These are phyloP conservation scores for Arabidopsis arenosa DNA, from an alignment of 345 rosid species.

Conservation along the genomic window DNA sequence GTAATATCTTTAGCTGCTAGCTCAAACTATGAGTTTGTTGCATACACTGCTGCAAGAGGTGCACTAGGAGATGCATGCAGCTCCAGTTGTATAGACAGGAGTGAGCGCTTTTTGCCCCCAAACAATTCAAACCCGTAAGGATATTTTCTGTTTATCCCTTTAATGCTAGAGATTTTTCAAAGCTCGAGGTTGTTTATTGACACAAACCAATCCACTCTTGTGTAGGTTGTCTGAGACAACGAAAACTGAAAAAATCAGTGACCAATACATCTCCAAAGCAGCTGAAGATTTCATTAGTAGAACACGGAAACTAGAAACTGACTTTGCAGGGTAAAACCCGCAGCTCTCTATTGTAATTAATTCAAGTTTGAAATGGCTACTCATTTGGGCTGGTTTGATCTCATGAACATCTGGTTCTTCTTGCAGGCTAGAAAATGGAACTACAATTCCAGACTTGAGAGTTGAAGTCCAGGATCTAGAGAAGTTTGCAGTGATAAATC, in stretches of 20 bases:
- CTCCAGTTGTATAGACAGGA: constrained; percentile 43
- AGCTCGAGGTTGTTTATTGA: background rate
- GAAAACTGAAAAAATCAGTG: constrained; percentile 51
- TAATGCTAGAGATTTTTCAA: background rate
- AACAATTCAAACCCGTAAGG: constrained; percentile 63
- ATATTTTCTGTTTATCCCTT: background rate
- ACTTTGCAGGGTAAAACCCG: constrained; percentile 58
- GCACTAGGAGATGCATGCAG: constrained; percentile 81
- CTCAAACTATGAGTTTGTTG: constrained; percentile 59
- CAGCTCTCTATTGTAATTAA: constrained; percentile 8
- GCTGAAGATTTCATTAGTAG: constrained; percentile 65
- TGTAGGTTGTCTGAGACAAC: constrained; percentile 56
- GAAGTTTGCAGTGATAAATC: constrained; percentile 82
- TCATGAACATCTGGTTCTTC: constrained; percentile 24
- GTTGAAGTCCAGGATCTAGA: constrained; percentile 85
- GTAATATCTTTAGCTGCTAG: constrained; percentile 55
- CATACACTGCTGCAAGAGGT: constrained; percentile 57
- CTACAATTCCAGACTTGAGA: constrained; percentile 68
- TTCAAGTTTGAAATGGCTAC: background rate
- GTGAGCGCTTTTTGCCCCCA: constrained; percentile 42
- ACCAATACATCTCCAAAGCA: constrained; percentile 61
- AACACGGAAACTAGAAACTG: constrained; percentile 65
- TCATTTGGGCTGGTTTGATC: constrained; percentile 14
- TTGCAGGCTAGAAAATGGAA: constrained; percentile 76
- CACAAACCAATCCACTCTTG: background rate